Percentiles rank a stretch among this genome's conserved stretches.
phyloP scores from a whole-genome alignment of 2,329 filamentous ascomycete species.

The Thielaviopsis populi region DNA sequence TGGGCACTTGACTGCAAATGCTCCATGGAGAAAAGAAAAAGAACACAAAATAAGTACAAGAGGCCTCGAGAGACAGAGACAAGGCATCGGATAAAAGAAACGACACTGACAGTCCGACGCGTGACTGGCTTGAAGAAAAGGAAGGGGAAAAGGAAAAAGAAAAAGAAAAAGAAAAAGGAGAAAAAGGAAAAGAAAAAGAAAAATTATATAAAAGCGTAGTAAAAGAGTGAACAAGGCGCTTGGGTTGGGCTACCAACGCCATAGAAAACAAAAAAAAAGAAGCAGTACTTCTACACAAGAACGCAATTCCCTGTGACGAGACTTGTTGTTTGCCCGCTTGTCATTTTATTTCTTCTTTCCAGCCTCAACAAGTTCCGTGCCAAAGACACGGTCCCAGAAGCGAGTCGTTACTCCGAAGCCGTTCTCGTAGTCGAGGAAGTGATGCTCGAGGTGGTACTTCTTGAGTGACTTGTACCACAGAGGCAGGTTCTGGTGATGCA shows the following conservation, averaged over 20 bases:
- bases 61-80: neutral
- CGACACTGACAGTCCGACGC: neutral
- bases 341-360: slow-evolving; percentile 9
- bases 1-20: neutral
- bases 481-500: slow-evolving; percentile 87
- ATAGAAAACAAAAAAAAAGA: neutral
- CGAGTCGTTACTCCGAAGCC: slow-evolving; percentile 92
- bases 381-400: slow-evolving; percentile 91
- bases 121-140: neutral
- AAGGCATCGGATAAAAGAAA: neutral
- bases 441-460: slow-evolving; percentile 93
- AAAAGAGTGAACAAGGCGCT: neutral
- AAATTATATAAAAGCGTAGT: neutral
- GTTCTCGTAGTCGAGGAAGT: slow-evolving; percentile 95
- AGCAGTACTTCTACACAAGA: no score
- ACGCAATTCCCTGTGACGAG: no score
- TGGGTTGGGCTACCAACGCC: neutral
- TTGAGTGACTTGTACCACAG: slow-evolving; percentile 82
- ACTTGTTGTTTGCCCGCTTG: no score
- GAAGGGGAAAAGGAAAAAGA: no score
- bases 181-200: no score
- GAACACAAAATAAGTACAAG: no score
- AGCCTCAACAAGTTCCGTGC: slow-evolving; percentile 51
- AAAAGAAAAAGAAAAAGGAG: no score
- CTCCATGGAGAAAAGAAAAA: neutral